Percentiles rank a stretch among this genome's conserved stretches.
Evolutionary conservation across 768 basidiomycete genomes (phyloP).

Genomic region (Pulveroboletus sp.): DNA sequence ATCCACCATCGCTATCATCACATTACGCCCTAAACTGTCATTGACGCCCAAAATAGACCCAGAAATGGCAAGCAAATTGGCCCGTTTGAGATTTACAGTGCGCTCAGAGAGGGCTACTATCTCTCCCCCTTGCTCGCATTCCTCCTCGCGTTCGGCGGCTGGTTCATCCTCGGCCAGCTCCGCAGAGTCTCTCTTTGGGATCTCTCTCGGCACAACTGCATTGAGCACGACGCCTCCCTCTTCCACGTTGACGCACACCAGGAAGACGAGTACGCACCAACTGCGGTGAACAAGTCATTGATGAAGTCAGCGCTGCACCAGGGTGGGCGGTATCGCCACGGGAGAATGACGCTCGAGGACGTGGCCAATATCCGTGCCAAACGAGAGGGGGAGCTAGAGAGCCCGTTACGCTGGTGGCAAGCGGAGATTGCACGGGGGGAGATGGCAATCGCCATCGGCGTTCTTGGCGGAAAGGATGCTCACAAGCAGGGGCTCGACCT

Average conservation of each 20-base stretch:
- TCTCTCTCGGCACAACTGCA: slow-evolving; percentile 44
- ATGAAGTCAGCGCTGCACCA: slow-evolving; percentile 42
- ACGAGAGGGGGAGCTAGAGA: slow-evolving; percentile 41
- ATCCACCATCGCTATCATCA: too few relatives aligned
- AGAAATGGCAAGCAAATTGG: slow-evolving; percentile 51
- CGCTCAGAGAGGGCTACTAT: slow-evolving; percentile 49
- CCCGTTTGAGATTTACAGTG: slow-evolving; percentile 36
- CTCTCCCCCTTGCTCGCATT: slow-evolving; percentile 45
- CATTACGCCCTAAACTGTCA: neutral
- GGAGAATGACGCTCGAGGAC: slow-evolving; percentile 29
- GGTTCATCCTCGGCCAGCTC: slow-evolving; percentile 39
- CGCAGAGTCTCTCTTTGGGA: slow-evolving; percentile 37
- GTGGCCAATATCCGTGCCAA: slow-evolving; percentile 51
- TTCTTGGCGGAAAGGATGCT: slow-evolving; percentile 35
- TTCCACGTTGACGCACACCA: slow-evolving; percentile 48
- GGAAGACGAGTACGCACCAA: slow-evolving; percentile 46
- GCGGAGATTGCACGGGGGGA: slow-evolving; percentile 65
- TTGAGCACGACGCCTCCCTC: slow-evolving; percentile 62
- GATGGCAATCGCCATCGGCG: slow-evolving; percentile 60
- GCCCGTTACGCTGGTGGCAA: slow-evolving; percentile 41
- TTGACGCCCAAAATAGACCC: slow-evolving; percentile 30
- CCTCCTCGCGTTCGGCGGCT: slow-evolving; percentile 48
- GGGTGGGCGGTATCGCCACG: slow-evolving; percentile 25
- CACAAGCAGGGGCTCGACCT: slow-evolving; percentile 43
- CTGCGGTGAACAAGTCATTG: slow-evolving; percentile 36